A percentile compares a stretch with the other conserved stretches of the same genome.
Evolutionary conservation across 345 rosid species (phyloP).

Genomic region (Bruguiera sexangula): DNA sequence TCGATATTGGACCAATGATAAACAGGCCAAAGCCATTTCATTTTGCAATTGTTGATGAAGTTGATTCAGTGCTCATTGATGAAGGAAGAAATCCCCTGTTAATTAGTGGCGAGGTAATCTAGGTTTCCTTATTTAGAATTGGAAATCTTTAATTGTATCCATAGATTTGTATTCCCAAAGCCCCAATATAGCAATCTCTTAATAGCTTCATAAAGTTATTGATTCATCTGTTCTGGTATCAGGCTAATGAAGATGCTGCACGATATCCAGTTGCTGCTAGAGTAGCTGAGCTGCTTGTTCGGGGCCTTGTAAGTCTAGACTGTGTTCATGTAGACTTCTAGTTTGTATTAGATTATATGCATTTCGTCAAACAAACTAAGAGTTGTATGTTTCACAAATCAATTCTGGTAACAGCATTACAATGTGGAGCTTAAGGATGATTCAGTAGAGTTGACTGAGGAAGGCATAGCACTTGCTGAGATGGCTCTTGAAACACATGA

Average conservation of each 20-base stretch:
- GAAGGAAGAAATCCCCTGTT: conserved; percentile 97
- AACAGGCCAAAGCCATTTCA: conserved; percentile 96
- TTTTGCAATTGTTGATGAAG: conserved; percentile 96
- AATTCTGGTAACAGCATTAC: conserved; percentile 61
- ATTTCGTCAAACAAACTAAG: conserved; percentile 7
- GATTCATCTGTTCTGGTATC: conserved; percentile 23
- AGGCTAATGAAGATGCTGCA: conserved; percentile 93
- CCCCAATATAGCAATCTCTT: background rate
- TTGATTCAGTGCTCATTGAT: conserved; percentile 95
- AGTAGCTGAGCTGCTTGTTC: conserved; percentile 83
- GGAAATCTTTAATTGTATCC: background rate
- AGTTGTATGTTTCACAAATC: conserved; percentile 13
- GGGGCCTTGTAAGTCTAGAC: conserved; percentile 55
- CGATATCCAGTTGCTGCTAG: conserved; percentile 95
- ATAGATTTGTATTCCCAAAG: background rate
- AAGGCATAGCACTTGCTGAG: conserved; percentile 90
- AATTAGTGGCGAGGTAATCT: conserved; percentile 90
- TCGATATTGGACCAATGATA: conserved; percentile 9
- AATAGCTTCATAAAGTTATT: conserved; percentile 9
- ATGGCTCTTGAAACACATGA: conserved; percentile 93
- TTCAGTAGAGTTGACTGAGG: conserved; percentile 94
- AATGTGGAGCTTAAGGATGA: conserved; percentile 85
- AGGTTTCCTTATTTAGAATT: background rate
- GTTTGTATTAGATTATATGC: conserved; percentile 5
- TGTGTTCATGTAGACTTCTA: conserved; percentile 13